phyloP scores from a whole-genome alignment of 2,329 filamentous ascomycete genomes.

The Beauveria sp. region DNA sequence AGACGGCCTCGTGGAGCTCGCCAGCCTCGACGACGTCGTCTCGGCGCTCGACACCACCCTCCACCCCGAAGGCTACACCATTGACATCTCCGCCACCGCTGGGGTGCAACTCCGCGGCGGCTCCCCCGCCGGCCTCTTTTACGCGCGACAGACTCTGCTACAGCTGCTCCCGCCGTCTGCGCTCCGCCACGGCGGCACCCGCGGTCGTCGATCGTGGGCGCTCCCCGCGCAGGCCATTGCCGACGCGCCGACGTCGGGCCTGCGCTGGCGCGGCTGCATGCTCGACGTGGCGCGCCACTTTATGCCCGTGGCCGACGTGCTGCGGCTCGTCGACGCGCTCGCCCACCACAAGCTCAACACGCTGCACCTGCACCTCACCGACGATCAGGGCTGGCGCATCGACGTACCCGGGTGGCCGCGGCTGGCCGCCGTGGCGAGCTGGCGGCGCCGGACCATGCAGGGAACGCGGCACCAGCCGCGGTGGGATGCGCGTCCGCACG shows the following conservation, averaged over 20 bases:
- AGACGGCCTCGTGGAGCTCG: constrained; percentile 22
- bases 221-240: constrained; percentile 10
- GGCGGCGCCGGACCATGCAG: constrained; percentile 14
- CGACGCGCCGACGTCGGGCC: constrained; percentile 12
- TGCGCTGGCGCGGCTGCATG: constrained; percentile 16
- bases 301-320: constrained; percentile 15
- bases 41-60: background rate
- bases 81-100: background rate
- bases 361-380: constrained; percentile 14
- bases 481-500: constrained; percentile 13
- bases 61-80: background rate
- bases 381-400: constrained; percentile 16
- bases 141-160: constrained; percentile 13
- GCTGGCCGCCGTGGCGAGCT: constrained; percentile 13
- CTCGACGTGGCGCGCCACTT: constrained; percentile 17
- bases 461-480: constrained; percentile 7
- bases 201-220: constrained; percentile 10
- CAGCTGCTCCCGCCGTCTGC: constrained; percentile 12
- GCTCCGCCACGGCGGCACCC: background rate
- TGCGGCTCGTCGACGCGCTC: constrained; percentile 15
- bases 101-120: background rate
- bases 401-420: constrained; percentile 13
- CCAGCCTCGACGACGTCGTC: background rate
- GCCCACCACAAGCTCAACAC: constrained; percentile 15
- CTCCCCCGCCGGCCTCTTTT: constrained; percentile 10